Evolutionary conservation across 148 eudicot species (phyloP).

Genomic region (Vaccinium macrocarpon): DNA sequence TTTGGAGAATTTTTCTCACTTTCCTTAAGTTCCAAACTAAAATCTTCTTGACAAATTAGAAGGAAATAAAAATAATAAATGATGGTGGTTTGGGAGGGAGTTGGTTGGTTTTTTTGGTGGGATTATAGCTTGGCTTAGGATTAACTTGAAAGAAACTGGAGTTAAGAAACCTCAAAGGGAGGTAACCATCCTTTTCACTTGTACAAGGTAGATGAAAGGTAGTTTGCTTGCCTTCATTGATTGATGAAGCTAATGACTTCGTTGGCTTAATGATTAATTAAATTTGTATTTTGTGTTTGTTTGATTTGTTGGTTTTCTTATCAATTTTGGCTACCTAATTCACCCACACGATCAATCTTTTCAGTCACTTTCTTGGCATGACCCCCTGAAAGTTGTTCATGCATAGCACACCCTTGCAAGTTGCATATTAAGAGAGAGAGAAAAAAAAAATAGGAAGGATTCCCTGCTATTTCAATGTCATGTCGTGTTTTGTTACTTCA

Average conservation of each 20-base stretch:
- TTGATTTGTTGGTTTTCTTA: neutral
- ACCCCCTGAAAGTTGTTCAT: neutral
- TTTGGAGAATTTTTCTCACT: neutral
- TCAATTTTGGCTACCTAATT: neutral
- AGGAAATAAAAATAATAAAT: neutral
- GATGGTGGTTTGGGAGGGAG: neutral
- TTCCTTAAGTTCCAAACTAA: neutral
- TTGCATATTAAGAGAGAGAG: no score
- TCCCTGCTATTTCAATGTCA: neutral
- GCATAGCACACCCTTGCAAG: neutral
- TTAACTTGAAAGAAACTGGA: slow-evolving; percentile 18
- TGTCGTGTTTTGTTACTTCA: no score
- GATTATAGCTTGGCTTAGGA: slow-evolving; percentile 14
- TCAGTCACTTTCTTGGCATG: neutral
- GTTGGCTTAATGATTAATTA: neutral
- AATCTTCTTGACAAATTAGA: neutral
- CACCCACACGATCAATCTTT: neutral
- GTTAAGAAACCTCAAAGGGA: slow-evolving; percentile 21
- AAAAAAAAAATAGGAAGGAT: neutral
- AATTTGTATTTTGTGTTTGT: neutral
- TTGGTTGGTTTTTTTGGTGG: slow-evolving; percentile 12
- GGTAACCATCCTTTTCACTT: slow-evolving; percentile 8
- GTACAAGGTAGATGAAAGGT: slow-evolving; percentile 17
- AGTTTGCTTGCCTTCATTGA: slow-evolving; percentile 16
- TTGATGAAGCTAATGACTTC: slow-evolving; percentile 4